These are phyloP conservation scores for Penicillium nucicola DNA, from an alignment of 495 filamentous ascomycete species.

Conservation along the genomic window DNA sequence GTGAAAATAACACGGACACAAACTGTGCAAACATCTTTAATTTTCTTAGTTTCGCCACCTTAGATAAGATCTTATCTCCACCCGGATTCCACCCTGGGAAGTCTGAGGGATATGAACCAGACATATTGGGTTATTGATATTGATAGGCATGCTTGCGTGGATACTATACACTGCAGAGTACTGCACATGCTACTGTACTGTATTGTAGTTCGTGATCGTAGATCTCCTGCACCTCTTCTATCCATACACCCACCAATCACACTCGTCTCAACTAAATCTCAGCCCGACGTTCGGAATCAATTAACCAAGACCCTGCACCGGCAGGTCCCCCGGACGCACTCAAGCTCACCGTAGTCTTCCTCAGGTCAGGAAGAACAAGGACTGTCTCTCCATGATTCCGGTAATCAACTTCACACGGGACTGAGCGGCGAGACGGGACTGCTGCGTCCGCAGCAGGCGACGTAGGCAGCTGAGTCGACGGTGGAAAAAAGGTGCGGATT, in stretches of 20 bases:
- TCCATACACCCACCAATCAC: not conserved
- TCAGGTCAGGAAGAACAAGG: slow-evolving; percentile 70
- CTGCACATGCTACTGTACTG: too few relatives aligned
- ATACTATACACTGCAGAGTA: too few relatives aligned
- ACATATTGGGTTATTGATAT: too few relatives aligned
- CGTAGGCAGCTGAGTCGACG: slow-evolving; percentile 13
- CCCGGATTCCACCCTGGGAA: too few relatives aligned
- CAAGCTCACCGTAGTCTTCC: slow-evolving; percentile 71
- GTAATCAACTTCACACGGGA: slow-evolving; percentile 76
- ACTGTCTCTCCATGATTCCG: slow-evolving; percentile 73
- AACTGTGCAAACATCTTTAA: slow-evolving; percentile 2
- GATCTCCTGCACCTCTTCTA: slow-evolving; percentile 2
- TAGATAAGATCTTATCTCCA: slow-evolving; percentile 7
- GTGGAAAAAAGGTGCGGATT: slow-evolving; percentile 56
- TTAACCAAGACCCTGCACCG: slow-evolving; percentile 59
- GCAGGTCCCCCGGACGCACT: slow-evolving; percentile 57
- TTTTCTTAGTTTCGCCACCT: slow-evolving; percentile 3
- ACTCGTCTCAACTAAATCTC: slow-evolving; percentile 10
- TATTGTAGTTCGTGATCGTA: slow-evolving; percentile 21
- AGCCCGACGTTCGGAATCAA: slow-evolving; percentile 49
- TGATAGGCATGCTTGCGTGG: not conserved
- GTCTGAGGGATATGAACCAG: too few relatives aligned
- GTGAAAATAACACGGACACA: slow-evolving; percentile 5
- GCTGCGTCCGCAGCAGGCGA: slow-evolving; percentile 14
- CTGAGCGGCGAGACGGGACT: slow-evolving; percentile 25